Base-by-base conservation (phyloP, 164 flowering plant species). In the Stephania cephalantha region DNA sequence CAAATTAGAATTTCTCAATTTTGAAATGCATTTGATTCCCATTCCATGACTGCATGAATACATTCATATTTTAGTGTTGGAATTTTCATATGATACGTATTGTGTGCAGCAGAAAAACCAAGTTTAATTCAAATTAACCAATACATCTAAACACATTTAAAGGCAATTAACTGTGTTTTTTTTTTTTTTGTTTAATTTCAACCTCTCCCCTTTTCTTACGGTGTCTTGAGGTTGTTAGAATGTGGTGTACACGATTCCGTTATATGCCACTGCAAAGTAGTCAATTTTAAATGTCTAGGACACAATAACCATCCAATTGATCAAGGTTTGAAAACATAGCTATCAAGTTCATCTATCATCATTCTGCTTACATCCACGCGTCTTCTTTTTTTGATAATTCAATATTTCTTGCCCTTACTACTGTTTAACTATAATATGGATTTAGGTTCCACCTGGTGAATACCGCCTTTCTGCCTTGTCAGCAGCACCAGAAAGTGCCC, bases 381-480 rank as follows among this genome's bases (percentile, higher is more conserved):
- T 18, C n/a, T 61, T 17, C 9, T 61, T 22, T 18, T 61, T 61
- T 25, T 61, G 66, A 61, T 61, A 29, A 31, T 72, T 72, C 65
- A 29, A 72, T 31, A 25, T 20, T 17, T 42, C 7, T 29, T 72
- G 17, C 8, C 42, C 46, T 31, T 18, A 42, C n/a, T 77, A 42
- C 69, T 77, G 31, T 77, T 72, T 64, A 9, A 22, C 61, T 64
- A 9, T 45, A 70, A 65, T 30, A 46, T 77, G 69, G 66, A 68
- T 35, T 70, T 80, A 94, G 98, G 98, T 94, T 80, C 90, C 87
- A 61, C 83, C 90, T 20, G 99, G 98, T 52, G 98, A 91, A 79
- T 96, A 96, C 83, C 97, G 93, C 71, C 75, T 96, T 70, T 88
- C 95, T 76, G 93, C 98, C 71, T 45, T 92, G 77, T 85, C 95